Evolutionary conservation across 805 yeast species (phyloP).

Genomic region (Sporopachydermia lactativora): DNA sequence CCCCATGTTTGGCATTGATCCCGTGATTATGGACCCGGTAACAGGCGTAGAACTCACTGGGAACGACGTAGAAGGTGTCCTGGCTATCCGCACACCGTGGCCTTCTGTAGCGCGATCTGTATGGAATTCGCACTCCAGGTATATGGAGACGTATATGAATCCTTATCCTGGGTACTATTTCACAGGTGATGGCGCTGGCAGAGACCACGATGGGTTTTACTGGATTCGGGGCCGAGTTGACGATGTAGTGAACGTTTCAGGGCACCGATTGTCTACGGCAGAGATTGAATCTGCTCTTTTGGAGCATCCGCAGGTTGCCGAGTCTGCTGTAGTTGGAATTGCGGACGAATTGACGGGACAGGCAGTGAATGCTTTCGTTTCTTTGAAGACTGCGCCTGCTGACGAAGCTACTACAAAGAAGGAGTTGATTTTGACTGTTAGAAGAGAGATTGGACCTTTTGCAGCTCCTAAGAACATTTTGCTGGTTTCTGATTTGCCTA

Average conservation of each 20-base stretch:
- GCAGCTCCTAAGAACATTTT: slow-evolving; percentile 72
- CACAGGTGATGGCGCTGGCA: slow-evolving; percentile 85
- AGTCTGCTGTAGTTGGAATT: slow-evolving; percentile 75
- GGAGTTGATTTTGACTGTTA: slow-evolving; percentile 52
- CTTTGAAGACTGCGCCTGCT: slow-evolving; percentile 39
- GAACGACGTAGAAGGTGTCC: slow-evolving; percentile 67
- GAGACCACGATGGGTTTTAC: slow-evolving; percentile 72
- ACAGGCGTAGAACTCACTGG: slow-evolving; percentile 56
- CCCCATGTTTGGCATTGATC: slow-evolving; percentile 73
- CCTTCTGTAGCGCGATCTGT: slow-evolving; percentile 79
- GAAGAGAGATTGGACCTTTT: slow-evolving; percentile 74
- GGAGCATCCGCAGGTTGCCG: slow-evolving; percentile 58
- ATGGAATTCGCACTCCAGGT: slow-evolving; percentile 63
- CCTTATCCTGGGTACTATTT: slow-evolving; percentile 76
- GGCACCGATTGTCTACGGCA: slow-evolving; percentile 80
- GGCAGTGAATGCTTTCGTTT: slow-evolving; percentile 73
- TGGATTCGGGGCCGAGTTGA: slow-evolving; percentile 84
- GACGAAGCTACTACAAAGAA: slow-evolving; percentile 43
- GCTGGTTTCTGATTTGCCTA: slow-evolving; percentile 65
- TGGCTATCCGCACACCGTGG: slow-evolving; percentile 63
- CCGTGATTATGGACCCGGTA: slow-evolving; percentile 61
- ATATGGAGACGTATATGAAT: slow-evolving; percentile 65
- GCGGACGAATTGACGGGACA: slow-evolving; percentile 77
- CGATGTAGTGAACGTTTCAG: slow-evolving; percentile 79
- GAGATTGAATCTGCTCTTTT: slow-evolving; percentile 76